phyloP scores from a whole-genome alignment of 2,329 filamentous ascomycete species.

The Fusarium buxicola region DNA sequence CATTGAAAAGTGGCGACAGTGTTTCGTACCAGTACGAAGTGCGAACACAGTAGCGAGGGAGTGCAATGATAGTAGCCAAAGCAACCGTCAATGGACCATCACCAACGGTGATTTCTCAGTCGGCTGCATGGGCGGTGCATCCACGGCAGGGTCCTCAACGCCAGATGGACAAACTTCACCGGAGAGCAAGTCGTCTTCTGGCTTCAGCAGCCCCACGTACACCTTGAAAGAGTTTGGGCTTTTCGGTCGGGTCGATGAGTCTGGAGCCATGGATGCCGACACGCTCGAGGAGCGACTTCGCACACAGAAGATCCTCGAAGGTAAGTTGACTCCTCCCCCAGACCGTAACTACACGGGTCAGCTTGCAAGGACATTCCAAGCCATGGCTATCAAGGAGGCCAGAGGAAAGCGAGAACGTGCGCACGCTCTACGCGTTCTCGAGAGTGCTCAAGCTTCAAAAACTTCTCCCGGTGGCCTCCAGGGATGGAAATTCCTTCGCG shows the following conservation, averaged over 20 bases:
- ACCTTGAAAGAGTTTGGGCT: slow-evolving; percentile 4
- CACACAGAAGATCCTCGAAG: slow-evolving; percentile 18
- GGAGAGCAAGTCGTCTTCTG: not conserved
- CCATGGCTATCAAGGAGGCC: slow-evolving; percentile 1
- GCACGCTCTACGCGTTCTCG: not conserved
- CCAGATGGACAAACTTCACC: not conserved
- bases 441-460: not conserved
- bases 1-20: slow-evolving; percentile 16
- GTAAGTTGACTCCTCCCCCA: slow-evolving; percentile 18
- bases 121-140: not conserved
- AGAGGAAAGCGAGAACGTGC: not conserved
- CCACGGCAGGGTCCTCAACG: not conserved
- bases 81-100: not conserved
- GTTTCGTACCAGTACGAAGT: slow-evolving; percentile 1
- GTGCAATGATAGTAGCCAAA: not conserved
- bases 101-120: not conserved
- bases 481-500: slow-evolving; percentile 29
- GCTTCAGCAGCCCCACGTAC: not conserved
- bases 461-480: not conserved
- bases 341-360: slow-evolving; percentile 17
- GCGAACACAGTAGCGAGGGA: not conserved
- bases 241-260: not conserved
- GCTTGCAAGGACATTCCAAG: not conserved
- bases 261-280: not conserved
- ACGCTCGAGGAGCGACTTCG: slow-evolving; percentile 11